phyloP scores from a whole-genome alignment of 169 alveolate species.

The Hammondia hammondi region DNA sequence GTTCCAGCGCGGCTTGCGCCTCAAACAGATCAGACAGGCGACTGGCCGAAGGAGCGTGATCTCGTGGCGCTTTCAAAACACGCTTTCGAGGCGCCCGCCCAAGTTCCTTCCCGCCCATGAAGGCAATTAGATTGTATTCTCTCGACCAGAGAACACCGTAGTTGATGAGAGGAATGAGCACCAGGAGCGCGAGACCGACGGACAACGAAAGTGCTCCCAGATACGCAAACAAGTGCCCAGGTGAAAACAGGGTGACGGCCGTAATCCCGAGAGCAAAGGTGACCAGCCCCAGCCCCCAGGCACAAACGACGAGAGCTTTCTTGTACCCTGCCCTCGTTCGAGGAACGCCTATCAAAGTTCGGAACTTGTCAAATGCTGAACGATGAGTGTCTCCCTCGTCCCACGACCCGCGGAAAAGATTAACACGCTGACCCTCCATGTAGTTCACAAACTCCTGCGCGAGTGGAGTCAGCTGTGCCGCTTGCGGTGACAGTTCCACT shows the following conservation, averaged over 20 bases:
- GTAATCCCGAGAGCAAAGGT: background rate
- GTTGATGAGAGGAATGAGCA: background rate
- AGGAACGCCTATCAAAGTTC: background rate
- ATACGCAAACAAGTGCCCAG: background rate
- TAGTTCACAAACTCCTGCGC: background rate
- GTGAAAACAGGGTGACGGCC: background rate
- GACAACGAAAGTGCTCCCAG: background rate
- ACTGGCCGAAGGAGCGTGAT: background rate
- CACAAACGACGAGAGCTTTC: background rate
- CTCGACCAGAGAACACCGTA: background rate
- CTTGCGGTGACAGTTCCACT: background rate
- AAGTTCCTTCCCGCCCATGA: background rate
- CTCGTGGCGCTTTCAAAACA: background rate
- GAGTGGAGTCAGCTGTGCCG: background rate
- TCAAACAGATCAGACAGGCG: background rate
- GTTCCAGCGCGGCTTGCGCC: background rate
- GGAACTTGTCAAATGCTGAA: background rate
- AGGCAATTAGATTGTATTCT: background rate
- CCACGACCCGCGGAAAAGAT: background rate
- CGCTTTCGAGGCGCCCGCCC: background rate
- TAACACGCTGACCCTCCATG: background rate
- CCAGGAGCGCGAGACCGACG: background rate
- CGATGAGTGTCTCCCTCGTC: background rate
- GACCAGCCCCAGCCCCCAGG: background rate
- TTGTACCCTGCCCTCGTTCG: background rate